phyloP scores from a whole-genome alignment of 345 rosid genomes.

The Brassica nigra region DNA sequence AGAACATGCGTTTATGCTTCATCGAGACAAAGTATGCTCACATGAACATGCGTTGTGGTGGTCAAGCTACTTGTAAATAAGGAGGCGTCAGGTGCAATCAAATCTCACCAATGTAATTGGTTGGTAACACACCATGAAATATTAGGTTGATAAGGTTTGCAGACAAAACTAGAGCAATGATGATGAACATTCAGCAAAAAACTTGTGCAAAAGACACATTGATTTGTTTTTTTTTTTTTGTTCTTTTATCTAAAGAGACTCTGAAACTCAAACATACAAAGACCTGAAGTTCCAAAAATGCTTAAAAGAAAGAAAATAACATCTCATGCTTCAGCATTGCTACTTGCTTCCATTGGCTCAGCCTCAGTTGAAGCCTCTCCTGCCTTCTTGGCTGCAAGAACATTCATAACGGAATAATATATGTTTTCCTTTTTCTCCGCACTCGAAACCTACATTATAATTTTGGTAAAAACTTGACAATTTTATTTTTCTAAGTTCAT shows the following conservation, averaged over 20 bases:
- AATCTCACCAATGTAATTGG: too few relatives aligned
- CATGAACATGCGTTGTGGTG: too few relatives aligned
- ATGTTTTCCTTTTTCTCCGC: background rate
- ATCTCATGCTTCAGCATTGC: conserved; percentile 44
- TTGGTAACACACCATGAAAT: too few relatives aligned
- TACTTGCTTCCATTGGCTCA: conserved; percentile 68
- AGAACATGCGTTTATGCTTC: too few relatives aligned
- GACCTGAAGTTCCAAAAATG: conserved; percentile 57
- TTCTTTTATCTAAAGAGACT: background rate
- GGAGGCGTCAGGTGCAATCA: too few relatives aligned
- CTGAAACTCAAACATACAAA: conserved; percentile 41
- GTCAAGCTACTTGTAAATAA: too few relatives aligned
- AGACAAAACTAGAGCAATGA: conserved; percentile 11
- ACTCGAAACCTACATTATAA: background rate
- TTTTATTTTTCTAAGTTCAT: background rate
- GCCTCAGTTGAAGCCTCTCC: conserved; percentile 43
- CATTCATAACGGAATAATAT: background rate
- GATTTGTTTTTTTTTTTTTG: background rate
- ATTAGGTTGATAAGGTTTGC: too few relatives aligned
- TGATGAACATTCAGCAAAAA: conserved; percentile 52
- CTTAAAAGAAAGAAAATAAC: conserved; percentile 24
- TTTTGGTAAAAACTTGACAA: background rate
- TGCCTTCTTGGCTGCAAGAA: conserved; percentile 69
- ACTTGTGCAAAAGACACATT: conserved; percentile 45
- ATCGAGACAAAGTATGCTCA: too few relatives aligned